phyloP scores from a whole-genome alignment of 1,284 basidiomycete species.

The Papiliotrema laurentii region DNA sequence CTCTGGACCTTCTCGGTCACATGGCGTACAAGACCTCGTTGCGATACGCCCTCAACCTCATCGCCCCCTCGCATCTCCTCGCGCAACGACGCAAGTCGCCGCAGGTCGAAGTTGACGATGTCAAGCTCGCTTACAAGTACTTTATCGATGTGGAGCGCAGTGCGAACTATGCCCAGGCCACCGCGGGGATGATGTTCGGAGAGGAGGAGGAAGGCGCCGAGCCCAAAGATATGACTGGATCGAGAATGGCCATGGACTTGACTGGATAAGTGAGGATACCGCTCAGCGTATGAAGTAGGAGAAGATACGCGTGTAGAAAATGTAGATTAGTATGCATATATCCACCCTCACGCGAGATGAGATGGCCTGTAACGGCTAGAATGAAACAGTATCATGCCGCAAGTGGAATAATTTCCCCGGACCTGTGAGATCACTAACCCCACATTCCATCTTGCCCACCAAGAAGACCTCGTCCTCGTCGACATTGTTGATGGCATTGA shows the following conservation, averaged over 20 bases:
- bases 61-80: conserved; percentile 80
- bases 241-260: conserved; percentile 11
- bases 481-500: no score
- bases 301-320: no score
- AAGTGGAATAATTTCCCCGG: no score
- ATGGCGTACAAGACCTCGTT: conserved; percentile 84
- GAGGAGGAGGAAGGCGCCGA: conserved; percentile 33
- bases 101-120: conserved; percentile 74
- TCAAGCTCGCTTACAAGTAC: conserved; percentile 76
- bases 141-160: conserved; percentile 96
- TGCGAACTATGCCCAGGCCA: conserved; percentile 80
- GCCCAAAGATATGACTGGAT: conserved; percentile 8
- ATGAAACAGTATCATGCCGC: no score
- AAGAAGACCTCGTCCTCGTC: no score
- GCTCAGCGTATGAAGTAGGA: no score
- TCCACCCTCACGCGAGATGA: no score
- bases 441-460: no score
- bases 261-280: no score
- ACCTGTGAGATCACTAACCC: no score
- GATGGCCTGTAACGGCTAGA: no score
- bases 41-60: conserved; percentile 86
- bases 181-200: conserved; percentile 63
- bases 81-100: conserved; percentile 74
- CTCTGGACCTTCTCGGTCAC: conserved; percentile 69
- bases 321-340: no score